Base-by-base conservation (phyloP, 495 filamentous ascomycete genomes). In the Podospora sp. region DNA sequence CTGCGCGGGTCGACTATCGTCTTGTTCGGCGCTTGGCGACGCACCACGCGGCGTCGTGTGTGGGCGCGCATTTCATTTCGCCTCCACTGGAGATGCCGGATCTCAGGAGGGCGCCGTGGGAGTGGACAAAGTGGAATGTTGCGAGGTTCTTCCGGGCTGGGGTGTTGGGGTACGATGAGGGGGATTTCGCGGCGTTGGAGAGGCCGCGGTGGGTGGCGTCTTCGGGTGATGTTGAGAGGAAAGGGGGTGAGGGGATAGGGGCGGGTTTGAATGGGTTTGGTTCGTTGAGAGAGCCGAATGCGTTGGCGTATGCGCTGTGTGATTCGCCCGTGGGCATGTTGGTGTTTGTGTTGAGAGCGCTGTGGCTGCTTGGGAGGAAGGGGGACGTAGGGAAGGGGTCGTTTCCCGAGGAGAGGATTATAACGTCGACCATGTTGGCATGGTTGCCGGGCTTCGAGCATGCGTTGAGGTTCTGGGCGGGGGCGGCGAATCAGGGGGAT, bases 21-120 rank as follows among this genome's bases (percentile, higher is more conserved):
- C 81, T 88, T 60, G 84, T 86, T 33, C 82, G 88, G 29, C 75
- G 86, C 55, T 65, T 86, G 9, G 82, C 87, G 6, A 76, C 82
- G 27, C 75, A 84, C 29, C 84, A 89, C 68, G 79, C 84, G 0
- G 66, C 81, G 26, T 80, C 81, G 64, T 89, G 88, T 73, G 70
- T 85, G 12, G 90, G 88, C 6, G 80, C 83, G 8, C 90, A 94
- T 72, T 75, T 92, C 50, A 90, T 85, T 33, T 75, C 80, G 7
- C 83, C 83, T 0, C 75, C 76, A 1, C 61, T 82, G 9, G 51
- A 68, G 4, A 49, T 68, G 22, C 83, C 82, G 18, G 77, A 57
- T 49, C 56, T 79, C 1, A 63, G 65, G 12, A 68, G 69, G 25
- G 71, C 75, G 2, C 79, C 79, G 1, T 68, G 73, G 60, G 72